Evolutionary conservation across 768 basidiomycete species (phyloP).

Genomic region (Calvatia gigantea): DNA sequence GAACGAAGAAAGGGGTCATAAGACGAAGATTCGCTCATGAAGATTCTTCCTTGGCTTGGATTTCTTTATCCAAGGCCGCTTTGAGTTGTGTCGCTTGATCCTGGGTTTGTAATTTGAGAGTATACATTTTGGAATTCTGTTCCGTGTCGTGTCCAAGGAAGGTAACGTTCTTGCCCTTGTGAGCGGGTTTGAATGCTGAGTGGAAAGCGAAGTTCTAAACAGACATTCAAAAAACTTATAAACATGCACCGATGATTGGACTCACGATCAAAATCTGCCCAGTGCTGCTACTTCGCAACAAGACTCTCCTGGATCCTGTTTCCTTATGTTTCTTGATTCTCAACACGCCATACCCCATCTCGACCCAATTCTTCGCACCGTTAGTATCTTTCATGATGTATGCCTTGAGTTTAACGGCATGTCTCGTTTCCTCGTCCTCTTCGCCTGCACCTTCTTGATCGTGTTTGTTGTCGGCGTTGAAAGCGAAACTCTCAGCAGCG

Average conservation of each 20-base stretch:
- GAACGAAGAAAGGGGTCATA: background rate
- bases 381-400: slow-evolving; percentile 50
- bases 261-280: slow-evolving; percentile 74
- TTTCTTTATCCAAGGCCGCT: slow-evolving; percentile 58
- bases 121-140: slow-evolving; percentile 56
- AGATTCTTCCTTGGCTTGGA: slow-evolving; percentile 34
- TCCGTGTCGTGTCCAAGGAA: slow-evolving; percentile 67
- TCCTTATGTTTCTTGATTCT: slow-evolving; percentile 74
- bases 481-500: slow-evolving; percentile 3
- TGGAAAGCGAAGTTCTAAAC: slow-evolving; percentile 75
- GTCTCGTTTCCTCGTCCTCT: slow-evolving; percentile 69
- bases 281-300: slow-evolving; percentile 70
- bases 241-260: slow-evolving; percentile 15
- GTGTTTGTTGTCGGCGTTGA: slow-evolving; percentile 32
- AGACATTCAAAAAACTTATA: slow-evolving; percentile 3
- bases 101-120: slow-evolving; percentile 57
- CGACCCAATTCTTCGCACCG: slow-evolving; percentile 51
- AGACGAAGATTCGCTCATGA: background rate
- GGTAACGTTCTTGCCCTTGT: slow-evolving; percentile 49
- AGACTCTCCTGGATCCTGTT: slow-evolving; percentile 50
- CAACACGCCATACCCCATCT: slow-evolving; percentile 67
- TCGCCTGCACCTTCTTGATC: slow-evolving; percentile 79
- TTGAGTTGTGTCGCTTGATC: slow-evolving; percentile 56
- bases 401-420: slow-evolving; percentile 58
- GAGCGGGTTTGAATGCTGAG: slow-evolving; percentile 48